Conservation (phyloP, 306 rosid species). For the Trifolium pratense region DNA sequence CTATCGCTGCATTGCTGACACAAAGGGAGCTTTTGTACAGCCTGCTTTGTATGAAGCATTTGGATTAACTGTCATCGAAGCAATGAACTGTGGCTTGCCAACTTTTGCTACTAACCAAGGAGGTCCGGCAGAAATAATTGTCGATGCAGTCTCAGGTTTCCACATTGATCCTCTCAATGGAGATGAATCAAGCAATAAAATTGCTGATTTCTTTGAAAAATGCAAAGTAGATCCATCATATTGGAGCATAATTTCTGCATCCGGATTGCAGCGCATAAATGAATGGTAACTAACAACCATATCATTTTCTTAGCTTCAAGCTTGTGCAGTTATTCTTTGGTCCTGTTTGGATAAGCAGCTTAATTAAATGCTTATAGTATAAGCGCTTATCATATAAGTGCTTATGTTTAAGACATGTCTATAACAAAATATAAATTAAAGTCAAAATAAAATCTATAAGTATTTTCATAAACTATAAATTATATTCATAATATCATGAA, state of each 20-base stretch:
- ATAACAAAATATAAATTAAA: no score
- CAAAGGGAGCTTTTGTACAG: constrained; percentile 90
- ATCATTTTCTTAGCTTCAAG: constrained; percentile 21
- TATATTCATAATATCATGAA: no score
- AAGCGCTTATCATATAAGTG: no score
- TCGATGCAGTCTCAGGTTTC: constrained; percentile 88
- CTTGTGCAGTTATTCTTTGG: not conserved
- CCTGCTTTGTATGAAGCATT: constrained; percentile 96
- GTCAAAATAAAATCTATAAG: no score
- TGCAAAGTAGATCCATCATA: constrained; percentile 62
- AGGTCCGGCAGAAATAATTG: constrained; percentile 92
- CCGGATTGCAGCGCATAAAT: constrained; percentile 73
- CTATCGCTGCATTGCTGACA: constrained; percentile 82
- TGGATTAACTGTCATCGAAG: constrained; percentile 96
- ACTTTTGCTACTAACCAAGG: constrained; percentile 98
- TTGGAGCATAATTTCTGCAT: constrained; percentile 62
- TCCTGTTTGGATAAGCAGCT: no score
- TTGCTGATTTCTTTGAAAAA: constrained; percentile 79
- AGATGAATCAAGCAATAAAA: constrained; percentile 70
- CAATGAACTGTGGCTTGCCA: constrained; percentile 95
- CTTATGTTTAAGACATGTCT: no score
- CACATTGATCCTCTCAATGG: constrained; percentile 83
- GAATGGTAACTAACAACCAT: constrained; percentile 65
- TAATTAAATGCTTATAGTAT: no score
- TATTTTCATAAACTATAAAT: no score